Evolutionary conservation across 192 early-diverging fungal species (phyloP).

Genomic region (Endogone sp.): DNA sequence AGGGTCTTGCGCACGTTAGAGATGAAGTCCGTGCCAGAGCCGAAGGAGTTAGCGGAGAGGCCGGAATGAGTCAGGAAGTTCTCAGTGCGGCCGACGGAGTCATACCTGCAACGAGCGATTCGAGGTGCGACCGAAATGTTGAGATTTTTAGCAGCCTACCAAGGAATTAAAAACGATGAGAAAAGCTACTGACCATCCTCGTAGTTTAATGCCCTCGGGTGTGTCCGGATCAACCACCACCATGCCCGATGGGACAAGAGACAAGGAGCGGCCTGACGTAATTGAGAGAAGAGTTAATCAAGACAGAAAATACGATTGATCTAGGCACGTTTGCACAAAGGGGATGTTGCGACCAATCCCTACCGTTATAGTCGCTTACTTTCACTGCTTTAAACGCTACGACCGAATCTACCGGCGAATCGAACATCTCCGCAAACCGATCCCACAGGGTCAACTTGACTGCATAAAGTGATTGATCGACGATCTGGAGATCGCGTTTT

Average conservation of each 20-base stretch:
- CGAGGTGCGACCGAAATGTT: too few relatives aligned
- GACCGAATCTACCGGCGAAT: slow-evolving; percentile 45
- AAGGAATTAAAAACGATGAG: not conserved
- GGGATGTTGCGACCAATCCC: not conserved
- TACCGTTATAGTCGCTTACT: slow-evolving; percentile 84
- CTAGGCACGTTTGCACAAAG: not conserved
- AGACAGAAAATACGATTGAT: slow-evolving; percentile 2
- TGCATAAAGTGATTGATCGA: slow-evolving; percentile 67
- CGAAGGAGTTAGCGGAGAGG: slow-evolving; percentile 17
- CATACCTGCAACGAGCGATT: slow-evolving; percentile 12
- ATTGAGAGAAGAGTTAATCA: slow-evolving; percentile 7
- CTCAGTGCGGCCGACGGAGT: not conserved
- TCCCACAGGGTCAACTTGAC: slow-evolving; percentile 89
- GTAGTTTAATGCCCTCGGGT: slow-evolving; percentile 64
- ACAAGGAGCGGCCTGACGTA: slow-evolving; percentile 40
- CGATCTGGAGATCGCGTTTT: slow-evolving; percentile 82
- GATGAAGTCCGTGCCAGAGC: slow-evolving; percentile 15
- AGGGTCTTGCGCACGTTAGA: slow-evolving; percentile 59
- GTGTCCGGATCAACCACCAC: slow-evolving; percentile 71
- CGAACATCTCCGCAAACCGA: slow-evolving; percentile 66
- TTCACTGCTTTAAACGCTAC: slow-evolving; percentile 82
- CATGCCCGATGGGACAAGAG: slow-evolving; percentile 37
- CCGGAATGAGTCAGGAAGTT: slow-evolving; percentile 31
- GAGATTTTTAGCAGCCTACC: slow-evolving; percentile 36
- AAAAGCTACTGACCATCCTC: slow-evolving; percentile 63